Evolutionary conservation across 1,284 basidiomycete species (phyloP).

Genomic region (Dichomitus squalens): DNA sequence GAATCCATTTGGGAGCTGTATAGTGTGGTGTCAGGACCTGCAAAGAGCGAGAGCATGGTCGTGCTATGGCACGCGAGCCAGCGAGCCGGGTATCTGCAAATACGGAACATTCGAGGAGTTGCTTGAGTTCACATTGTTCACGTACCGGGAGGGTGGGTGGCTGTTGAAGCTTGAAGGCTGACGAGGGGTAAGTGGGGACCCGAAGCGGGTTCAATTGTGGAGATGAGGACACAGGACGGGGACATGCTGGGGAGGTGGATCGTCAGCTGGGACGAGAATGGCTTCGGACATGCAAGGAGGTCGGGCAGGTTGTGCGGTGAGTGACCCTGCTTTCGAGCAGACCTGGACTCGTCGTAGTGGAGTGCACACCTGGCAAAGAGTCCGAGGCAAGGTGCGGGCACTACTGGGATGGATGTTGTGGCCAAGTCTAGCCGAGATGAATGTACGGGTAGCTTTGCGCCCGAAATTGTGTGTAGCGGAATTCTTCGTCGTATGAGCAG

Average conservation of each 20-base stretch:
- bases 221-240: conserved; percentile 67
- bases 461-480: no score
- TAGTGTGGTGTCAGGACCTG: conserved; percentile 75
- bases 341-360: no score
- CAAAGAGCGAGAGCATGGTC: conserved; percentile 61
- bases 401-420: no score
- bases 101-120: conserved; percentile 96
- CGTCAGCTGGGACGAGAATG: conserved; percentile 70
- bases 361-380: no score
- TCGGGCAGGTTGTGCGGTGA: conserved; percentile 66
- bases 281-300: conserved; percentile 56
- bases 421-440: no score
- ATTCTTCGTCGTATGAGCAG: no score
- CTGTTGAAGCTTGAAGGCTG: conserved; percentile 77
- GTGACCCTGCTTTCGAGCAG: conserved; percentile 27
- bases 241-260: conserved; percentile 75
- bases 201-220: conserved; percentile 71
- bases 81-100: conserved; percentile 68
- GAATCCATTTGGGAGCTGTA: conserved; percentile 86
- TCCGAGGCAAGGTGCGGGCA: no score
- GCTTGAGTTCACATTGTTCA: conserved; percentile 91
- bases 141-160: conserved; percentile 89
- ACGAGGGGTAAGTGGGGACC: conserved; percentile 65
- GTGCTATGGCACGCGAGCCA: conserved; percentile 76
- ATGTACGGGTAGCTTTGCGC: no score